These are phyloP conservation scores for Coemansia sp. DNA, from an alignment of 192 early-diverging fungal species.

Conservation along the genomic window DNA sequence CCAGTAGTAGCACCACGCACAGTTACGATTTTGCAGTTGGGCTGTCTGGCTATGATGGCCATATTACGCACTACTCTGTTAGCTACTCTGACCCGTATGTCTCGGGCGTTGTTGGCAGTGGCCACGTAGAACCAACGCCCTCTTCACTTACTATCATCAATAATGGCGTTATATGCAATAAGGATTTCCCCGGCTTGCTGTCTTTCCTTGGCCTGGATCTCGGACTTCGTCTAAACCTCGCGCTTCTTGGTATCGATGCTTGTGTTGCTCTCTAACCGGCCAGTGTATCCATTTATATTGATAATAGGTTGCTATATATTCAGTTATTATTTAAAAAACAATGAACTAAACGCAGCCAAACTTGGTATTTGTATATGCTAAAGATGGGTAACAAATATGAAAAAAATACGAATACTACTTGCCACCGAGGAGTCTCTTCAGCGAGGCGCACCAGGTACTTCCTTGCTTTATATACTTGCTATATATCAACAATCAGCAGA, in stretches of 20 bases:
- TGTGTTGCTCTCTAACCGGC: slow-evolving; percentile 35
- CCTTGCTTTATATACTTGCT: too few relatives aligned
- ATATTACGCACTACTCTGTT: slow-evolving; percentile 45
- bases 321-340: too few relatives aligned
- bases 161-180: slow-evolving; percentile 23
- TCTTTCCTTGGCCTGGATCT: slow-evolving; percentile 28
- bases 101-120: slow-evolving; percentile 38
- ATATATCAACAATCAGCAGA: too few relatives aligned
- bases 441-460: too few relatives aligned
- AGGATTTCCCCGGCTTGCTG: slow-evolving; percentile 36
- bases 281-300: background rate
- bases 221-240: slow-evolving; percentile 33
- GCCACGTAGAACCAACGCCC: slow-evolving; percentile 25
- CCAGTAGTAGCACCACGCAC: slow-evolving; percentile 2
- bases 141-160: slow-evolving; percentile 7
- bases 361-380: too few relatives aligned
- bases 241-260: slow-evolving; percentile 36
- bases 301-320: background rate
- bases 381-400: too few relatives aligned
- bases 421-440: too few relatives aligned
- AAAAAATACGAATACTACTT: too few relatives aligned
- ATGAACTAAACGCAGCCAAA: background rate
- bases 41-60: slow-evolving; percentile 40
- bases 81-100: slow-evolving; percentile 50
- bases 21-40: slow-evolving; percentile 37